Evolutionary conservation across 805 yeast species (phyloP).

Genomic region (Metschnikowia anglica): DNA sequence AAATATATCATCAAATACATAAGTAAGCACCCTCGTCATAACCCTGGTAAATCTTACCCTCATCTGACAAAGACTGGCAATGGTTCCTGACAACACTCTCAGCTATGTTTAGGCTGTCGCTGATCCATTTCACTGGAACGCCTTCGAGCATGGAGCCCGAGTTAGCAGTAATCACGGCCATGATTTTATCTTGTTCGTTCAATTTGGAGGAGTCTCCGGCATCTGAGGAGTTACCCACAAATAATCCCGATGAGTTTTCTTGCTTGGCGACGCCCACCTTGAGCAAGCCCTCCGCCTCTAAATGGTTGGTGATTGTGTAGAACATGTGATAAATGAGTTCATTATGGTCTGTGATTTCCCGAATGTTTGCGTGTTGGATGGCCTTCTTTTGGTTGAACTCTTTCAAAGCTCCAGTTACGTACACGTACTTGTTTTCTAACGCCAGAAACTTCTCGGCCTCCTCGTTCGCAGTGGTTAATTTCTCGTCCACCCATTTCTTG

Average conservation of each 20-base stretch:
- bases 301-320: constrained; percentile 58
- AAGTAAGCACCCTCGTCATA: constrained; percentile 63
- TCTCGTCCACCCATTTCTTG: constrained; percentile 55
- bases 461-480: constrained; percentile 29
- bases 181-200: constrained; percentile 43
- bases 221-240: constrained; percentile 25
- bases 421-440: constrained; percentile 56
- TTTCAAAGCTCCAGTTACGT: constrained; percentile 47
- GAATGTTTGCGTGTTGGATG: constrained; percentile 61
- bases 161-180: constrained; percentile 48
- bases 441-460: constrained; percentile 34
- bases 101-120: constrained; percentile 53
- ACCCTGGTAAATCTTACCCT: constrained; percentile 68
- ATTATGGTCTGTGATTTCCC: constrained; percentile 59
- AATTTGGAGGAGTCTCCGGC: constrained; percentile 23
- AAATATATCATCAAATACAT: constrained; percentile 13
- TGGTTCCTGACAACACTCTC: constrained; percentile 49
- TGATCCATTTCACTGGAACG: constrained; percentile 63
- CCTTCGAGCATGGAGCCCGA: constrained; percentile 68
- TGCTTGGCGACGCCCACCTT: constrained; percentile 19
- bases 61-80: constrained; percentile 59
- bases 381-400: constrained; percentile 64
- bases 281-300: constrained; percentile 52
- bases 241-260: constrained; percentile 27
- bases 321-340: constrained; percentile 67